These are phyloP conservation scores for Fusarium duplospermum DNA, from an alignment of 2,329 filamentous ascomycete genomes.

Conservation along the genomic window DNA sequence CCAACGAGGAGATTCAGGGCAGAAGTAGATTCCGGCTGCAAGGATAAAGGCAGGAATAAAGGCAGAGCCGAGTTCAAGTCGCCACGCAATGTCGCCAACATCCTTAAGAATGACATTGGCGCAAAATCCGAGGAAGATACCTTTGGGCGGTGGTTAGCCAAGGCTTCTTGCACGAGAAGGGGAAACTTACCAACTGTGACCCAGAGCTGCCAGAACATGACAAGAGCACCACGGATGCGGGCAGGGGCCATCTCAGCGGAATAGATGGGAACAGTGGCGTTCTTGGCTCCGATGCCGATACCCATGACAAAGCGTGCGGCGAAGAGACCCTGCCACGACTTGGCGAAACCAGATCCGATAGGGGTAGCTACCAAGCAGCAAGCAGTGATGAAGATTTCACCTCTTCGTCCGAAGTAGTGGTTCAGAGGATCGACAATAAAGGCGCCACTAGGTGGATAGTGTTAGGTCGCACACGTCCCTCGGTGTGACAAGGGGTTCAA, in stretches of 20 bases:
- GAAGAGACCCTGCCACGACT: constrained; percentile 75
- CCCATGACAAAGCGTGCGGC: constrained; percentile 75
- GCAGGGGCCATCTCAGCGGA: constrained; percentile 78
- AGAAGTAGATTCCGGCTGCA: constrained; percentile 68
- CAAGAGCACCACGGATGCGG: constrained; percentile 74
- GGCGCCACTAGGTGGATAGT: constrained; percentile 21
- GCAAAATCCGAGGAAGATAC: constrained; percentile 58
- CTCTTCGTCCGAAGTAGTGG: constrained; percentile 72
- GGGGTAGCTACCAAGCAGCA: constrained; percentile 52
- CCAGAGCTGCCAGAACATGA: constrained; percentile 78
- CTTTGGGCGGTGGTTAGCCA: constrained; percentile 40
- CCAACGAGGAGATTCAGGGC: constrained; percentile 72
- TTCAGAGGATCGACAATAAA: constrained; percentile 66
- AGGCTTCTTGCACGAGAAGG: not conserved
- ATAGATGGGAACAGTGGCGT: constrained; percentile 75
- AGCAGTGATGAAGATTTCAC: constrained; percentile 72
- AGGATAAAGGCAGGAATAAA: constrained; percentile 65
- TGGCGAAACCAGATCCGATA: constrained; percentile 64
- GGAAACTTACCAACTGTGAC: constrained; percentile 28
- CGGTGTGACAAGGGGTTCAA: not conserved
- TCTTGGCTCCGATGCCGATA: constrained; percentile 75
- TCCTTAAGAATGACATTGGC: constrained; percentile 66
- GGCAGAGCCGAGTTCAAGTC: constrained; percentile 71
- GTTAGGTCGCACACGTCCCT: constrained; percentile 1
- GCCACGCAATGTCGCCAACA: constrained; percentile 66